Percentiles rank a stretch among this genome's conserved stretches.
These are phyloP conservation scores for Ophiocytium majus DNA, from an alignment of 352 stramenopile genomes.

Conservation along the genomic window DNA sequence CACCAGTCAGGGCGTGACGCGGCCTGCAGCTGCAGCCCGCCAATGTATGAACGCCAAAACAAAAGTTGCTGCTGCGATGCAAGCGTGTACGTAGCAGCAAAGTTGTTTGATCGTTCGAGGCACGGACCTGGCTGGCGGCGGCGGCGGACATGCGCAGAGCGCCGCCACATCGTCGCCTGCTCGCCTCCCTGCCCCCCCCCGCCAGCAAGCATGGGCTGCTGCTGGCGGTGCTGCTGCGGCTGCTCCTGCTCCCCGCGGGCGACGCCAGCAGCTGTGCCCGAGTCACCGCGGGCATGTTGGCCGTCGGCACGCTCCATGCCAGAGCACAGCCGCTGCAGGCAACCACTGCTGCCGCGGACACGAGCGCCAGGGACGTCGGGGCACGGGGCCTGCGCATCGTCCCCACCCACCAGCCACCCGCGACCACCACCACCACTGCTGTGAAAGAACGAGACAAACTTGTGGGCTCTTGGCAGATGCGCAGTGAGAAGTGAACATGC, in stretches of 20 bases:
- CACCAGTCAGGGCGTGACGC: too few species aligned
- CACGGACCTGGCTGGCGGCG: not conserved
- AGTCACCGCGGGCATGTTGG: not conserved
- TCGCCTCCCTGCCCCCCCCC: not conserved
- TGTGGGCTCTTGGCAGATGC: too few species aligned
- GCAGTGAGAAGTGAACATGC: too few species aligned
- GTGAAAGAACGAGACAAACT: too few species aligned
- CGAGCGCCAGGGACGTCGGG: not conserved
- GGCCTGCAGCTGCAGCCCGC: not conserved
- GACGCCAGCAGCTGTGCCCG: too few species aligned
- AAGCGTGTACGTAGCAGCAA: too few species aligned
- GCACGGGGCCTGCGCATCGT: not conserved
- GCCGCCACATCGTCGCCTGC: not conserved
- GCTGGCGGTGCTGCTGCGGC: too few species aligned
- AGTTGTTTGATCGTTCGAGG: too few species aligned
- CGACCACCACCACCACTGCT: not conserved
- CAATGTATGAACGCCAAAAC: not conserved
- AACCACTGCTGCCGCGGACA: not conserved
- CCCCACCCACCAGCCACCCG: too few species aligned
- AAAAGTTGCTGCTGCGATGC: not conserved
- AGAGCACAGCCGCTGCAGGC: not conserved
- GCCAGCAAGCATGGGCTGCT: not conserved
- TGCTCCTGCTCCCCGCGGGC: too few species aligned
- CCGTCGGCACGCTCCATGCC: not conserved
- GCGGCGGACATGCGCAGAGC: not conserved